Base-by-base conservation (phyloP, 805 yeast genomes). In the Metschnikowia picachoensis region DNA sequence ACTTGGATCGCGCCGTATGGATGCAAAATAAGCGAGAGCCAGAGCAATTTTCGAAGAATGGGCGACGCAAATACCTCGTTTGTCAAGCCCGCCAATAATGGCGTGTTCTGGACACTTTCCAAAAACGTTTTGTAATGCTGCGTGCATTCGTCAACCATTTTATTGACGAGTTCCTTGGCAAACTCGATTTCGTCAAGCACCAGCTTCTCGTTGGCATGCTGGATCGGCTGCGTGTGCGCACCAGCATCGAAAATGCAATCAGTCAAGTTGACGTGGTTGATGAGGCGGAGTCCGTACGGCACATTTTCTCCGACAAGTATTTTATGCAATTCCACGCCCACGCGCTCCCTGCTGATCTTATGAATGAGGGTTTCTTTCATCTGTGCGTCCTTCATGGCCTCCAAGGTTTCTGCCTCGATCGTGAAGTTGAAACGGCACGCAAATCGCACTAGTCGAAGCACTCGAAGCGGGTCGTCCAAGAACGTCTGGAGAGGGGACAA, bases 401-500 rank as follows among this genome's bases (percentile, higher is more conserved):
- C 57, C 30, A 79, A 59, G 0, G 91, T 80, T 0, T 73, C 76
- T 0, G 61, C 56, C 8, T 83, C 95, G 30, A 94, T 76, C 1
- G 55, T 56, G 60, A 91, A 94, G 39, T 79, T 73, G 59, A 85
- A 88, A 46, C 88, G 79, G 30, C 87, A 75, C 0, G 96, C 94
- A 70, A 94, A 94, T 54, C 99, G 72, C 27, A 94, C 78, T 46
- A 94, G 68, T 50, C 99, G 74, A 46, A 94, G 65, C 2, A 92
- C 94, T 48, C 99, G 76, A 48, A 94, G 74, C 1, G 99, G 99
- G 64, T 94, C 99, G 60, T 94, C 99, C 39, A 83, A 59, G 58
- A 94, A 94, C 1, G 99, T 94, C 58, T 85, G 80, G 35, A 75
- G 61, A 5, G 99, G 96, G 29, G 80, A 83, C 43, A 94, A 72